These are phyloP conservation scores for Silene conica DNA, from an alignment of 148 eudicot genomes.

Conservation along the genomic window DNA sequence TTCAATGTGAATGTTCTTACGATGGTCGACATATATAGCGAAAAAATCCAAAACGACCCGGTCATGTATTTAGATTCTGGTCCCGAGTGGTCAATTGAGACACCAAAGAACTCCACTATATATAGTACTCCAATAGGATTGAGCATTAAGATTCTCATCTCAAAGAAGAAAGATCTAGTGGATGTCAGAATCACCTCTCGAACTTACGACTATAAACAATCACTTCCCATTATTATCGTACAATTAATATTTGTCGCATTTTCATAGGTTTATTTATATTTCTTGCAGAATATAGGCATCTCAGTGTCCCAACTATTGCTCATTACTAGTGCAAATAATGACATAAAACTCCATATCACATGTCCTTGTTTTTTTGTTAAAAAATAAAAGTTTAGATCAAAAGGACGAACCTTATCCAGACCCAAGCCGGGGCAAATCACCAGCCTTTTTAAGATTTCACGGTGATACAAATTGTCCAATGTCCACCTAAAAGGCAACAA, in stretches of 20 bases:
- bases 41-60: no score
- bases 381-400: no score
- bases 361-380: no score
- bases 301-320: background rate
- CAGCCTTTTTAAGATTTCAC: no score
- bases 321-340: background rate
- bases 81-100: background rate
- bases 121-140: background rate
- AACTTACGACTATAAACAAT: background rate
- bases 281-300: background rate
- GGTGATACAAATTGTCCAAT: no score
- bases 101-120: constrained; percentile 28
- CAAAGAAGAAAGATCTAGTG: constrained; percentile 10
- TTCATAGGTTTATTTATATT: constrained; percentile 3
- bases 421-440: no score
- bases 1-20: no score
- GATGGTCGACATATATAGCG: no score
- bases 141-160: constrained; percentile 10
- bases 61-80: no score
- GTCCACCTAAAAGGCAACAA: no score
- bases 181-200: constrained; percentile 13
- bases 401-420: no score
- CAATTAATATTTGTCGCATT: constrained; percentile 3
- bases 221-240: no score
- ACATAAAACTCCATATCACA: background rate